A percentile compares a stretch with the other conserved stretches of the same genome.
Evolutionary conservation across 129 eudicot genomes (phyloP).

Genomic region (Artemisia annua): DNA sequence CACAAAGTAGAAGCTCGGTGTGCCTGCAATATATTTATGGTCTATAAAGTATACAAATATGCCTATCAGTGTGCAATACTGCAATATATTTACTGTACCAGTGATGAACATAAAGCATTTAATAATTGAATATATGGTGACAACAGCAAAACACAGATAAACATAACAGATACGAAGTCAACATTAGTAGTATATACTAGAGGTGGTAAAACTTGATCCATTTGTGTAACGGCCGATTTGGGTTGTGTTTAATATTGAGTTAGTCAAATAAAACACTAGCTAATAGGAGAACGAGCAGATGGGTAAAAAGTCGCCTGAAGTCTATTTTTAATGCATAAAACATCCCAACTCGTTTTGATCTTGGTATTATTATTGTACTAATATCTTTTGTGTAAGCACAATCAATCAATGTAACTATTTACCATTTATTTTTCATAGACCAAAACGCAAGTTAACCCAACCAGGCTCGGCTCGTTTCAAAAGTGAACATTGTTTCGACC

Average conservation of each 20-base stretch:
- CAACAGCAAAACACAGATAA: background rate
- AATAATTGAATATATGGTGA: background rate
- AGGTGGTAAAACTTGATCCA: too few relatives aligned
- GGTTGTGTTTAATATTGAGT: background rate
- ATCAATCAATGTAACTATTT: background rate
- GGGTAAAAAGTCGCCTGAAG: background rate
- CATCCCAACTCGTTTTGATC: background rate
- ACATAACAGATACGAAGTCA: too few relatives aligned
- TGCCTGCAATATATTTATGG: too few relatives aligned
- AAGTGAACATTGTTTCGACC: background rate
- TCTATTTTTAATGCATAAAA: background rate
- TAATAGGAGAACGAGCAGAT: background rate
- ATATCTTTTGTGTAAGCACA: background rate
- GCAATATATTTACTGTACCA: background rate
- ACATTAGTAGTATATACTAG: background rate
- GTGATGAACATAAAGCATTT: background rate
- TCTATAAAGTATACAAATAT: too few relatives aligned
- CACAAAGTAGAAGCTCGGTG: too few relatives aligned
- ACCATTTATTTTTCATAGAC: too few relatives aligned
- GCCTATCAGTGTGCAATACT: too few relatives aligned
- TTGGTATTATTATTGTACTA: background rate
- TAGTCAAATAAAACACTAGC: background rate
- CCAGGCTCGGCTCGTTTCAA: background rate
- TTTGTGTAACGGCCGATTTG: background rate
- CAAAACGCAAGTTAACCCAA: background rate